phyloP scores from a whole-genome alignment of 2,329 filamentous ascomycete species.

The Didymella pomorum region DNA sequence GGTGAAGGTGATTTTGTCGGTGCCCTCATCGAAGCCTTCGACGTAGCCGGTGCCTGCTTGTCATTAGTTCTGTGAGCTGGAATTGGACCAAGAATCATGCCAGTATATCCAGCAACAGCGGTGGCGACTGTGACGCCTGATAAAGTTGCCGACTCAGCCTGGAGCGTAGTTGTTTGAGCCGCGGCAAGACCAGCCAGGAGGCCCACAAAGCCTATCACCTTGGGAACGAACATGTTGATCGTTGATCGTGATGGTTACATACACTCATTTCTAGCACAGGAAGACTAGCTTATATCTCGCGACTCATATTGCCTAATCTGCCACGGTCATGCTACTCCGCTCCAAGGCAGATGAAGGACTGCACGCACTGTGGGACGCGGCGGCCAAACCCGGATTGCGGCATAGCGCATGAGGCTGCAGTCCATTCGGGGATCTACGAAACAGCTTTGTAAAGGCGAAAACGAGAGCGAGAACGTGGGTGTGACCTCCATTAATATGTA shows the following conservation, averaged over 20 bases:
- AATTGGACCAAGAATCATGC: slow-evolving; percentile 22
- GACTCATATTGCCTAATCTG: not conserved
- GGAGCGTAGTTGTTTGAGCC: slow-evolving; percentile 35
- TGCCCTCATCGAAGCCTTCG: slow-evolving; percentile 54
- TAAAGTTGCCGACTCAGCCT: slow-evolving; percentile 56
- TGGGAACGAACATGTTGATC: slow-evolving; percentile 6
- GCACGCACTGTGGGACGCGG: slow-evolving; percentile 11
- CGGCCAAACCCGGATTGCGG: not conserved
- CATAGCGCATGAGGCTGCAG: not conserved
- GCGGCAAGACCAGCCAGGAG: slow-evolving; percentile 14
- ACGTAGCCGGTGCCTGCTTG: slow-evolving; percentile 58
- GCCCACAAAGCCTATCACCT: slow-evolving; percentile 7
- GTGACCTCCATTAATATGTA: slow-evolving; percentile 15
- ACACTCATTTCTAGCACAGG: not conserved
- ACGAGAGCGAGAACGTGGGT: not conserved
- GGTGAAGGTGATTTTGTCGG: slow-evolving; percentile 57
- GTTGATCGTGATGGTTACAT: not conserved
- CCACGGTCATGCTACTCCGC: slow-evolving; percentile 9
- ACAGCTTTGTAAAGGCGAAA: not conserved
- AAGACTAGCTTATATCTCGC: slow-evolving; percentile 1
- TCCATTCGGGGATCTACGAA: slow-evolving; percentile 10
- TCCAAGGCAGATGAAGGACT: not conserved
- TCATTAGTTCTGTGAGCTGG: no score
- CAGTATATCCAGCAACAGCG: slow-evolving; percentile 52
- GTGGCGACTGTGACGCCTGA: slow-evolving; percentile 54